phyloP scores from a whole-genome alignment of 352 stramenopile genomes.

The Phytophthora brassicae region DNA sequence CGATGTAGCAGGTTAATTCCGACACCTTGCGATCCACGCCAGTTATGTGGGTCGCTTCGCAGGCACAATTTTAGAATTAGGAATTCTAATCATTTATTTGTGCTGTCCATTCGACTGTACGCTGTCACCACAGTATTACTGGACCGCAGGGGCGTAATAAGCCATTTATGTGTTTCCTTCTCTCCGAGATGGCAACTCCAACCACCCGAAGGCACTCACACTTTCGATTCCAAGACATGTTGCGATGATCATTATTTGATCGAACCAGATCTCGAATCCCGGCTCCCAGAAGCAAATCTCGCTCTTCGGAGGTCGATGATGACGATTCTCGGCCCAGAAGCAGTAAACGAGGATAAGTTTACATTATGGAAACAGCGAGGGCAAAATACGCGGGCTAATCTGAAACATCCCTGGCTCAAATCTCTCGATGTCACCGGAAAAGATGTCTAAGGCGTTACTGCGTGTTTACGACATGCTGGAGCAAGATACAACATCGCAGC shows the following conservation, averaged over 20 bases:
- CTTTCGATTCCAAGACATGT: neutral
- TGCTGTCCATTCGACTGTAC: slow-evolving; percentile 14
- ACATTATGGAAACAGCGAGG: slow-evolving; percentile 1
- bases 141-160: slow-evolving; percentile 7
- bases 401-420: slow-evolving; percentile 7
- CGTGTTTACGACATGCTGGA: neutral
- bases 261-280: slow-evolving; percentile 3
- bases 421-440: slow-evolving; percentile 5
- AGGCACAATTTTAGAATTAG: slow-evolving; percentile 3
- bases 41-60: slow-evolving; percentile 17
- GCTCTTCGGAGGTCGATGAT: slow-evolving; percentile 2
- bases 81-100: slow-evolving; percentile 11
- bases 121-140: slow-evolving; percentile 11
- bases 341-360: slow-evolving; percentile 11
- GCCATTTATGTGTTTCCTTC: slow-evolving; percentile 3
- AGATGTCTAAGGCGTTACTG: neutral
- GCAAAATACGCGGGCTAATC: slow-evolving; percentile 10
- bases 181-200: slow-evolving; percentile 2
- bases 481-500: neutral
- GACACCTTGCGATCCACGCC: slow-evolving; percentile 4
- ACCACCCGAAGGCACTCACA: neutral
- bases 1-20: slow-evolving; percentile 11
- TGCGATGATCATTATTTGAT: slow-evolving; percentile 15
- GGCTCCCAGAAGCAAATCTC: neutral
- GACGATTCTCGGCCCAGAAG: slow-evolving; percentile 4